A percentile compares a stretch with the other conserved stretches of the same genome.
Conservation (phyloP, 2,329 filamentous ascomycete genomes). For the Microsporum canis region DNA sequence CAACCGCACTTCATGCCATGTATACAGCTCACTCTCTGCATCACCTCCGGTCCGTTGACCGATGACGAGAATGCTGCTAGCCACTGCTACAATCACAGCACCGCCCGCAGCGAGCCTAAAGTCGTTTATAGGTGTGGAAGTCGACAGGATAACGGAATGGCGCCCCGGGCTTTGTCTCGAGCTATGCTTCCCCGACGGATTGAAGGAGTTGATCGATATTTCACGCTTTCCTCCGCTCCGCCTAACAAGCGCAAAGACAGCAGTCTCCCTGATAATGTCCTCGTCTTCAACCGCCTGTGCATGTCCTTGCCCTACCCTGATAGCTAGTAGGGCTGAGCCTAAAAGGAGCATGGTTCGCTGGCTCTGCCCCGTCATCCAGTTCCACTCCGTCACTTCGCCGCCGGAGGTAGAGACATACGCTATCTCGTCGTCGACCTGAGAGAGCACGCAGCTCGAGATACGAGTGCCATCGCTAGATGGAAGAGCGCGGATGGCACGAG, state of each 20-base stretch:
- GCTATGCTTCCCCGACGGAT: neutral
- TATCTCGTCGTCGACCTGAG: constrained; percentile 39
- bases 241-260: constrained; percentile 31
- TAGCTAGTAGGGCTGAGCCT: constrained; percentile 24
- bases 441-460: constrained; percentile 44
- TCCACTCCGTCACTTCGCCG: constrained; percentile 45
- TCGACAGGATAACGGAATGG: constrained; percentile 22
- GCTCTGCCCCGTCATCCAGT: constrained; percentile 43
- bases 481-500: constrained; percentile 65
- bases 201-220: constrained; percentile 17
- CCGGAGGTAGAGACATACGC: constrained; percentile 44
- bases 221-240: constrained; percentile 28
- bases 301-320: constrained; percentile 17
- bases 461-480: constrained; percentile 38
- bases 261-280: constrained; percentile 17
- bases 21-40: constrained; percentile 30
- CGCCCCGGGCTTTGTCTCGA: constrained; percentile 15
- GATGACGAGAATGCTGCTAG: constrained; percentile 44
- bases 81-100: constrained; percentile 29
- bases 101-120: constrained; percentile 24
- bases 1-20: constrained; percentile 44
- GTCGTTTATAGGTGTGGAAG: constrained; percentile 20
- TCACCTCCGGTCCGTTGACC: constrained; percentile 38
- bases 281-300: constrained; percentile 15
- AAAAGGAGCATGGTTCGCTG: constrained; percentile 35